Base-by-base conservation (phyloP, 2,329 filamentous ascomycete genomes). In the Phaeosphaeria sp. region DNA sequence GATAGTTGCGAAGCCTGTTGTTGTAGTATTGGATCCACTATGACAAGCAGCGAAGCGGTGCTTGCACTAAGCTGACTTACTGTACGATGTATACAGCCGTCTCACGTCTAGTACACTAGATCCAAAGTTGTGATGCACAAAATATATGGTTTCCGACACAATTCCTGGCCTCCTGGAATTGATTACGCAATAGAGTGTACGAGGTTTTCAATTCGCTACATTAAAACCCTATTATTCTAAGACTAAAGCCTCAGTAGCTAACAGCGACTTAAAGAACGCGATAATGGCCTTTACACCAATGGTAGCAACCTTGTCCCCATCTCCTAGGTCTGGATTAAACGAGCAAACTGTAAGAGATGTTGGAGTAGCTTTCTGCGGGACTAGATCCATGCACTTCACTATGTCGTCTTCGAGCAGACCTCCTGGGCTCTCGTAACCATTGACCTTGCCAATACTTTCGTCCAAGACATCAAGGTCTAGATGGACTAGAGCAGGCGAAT, bases 391-490 rank as follows among this genome's bases (percentile, higher is more conserved):
- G n/a, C 55, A 61, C 36, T 43, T 44, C 18, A 65, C 2, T 7
- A 62, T 10, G 36, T 62, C 60, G 1, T 62, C 58, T 18, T 65
- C 60, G 0, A 68, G 46, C 30, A 80, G 33, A 0, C 75, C 76
- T 1, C 75, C 76, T 1, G 71, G 66, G 0, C 72, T 75, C 22
- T 75, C 71, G 52, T 73, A 78, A 36, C 72, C 72, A 55, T 79
- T 78, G 3, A 71, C 76, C n/a, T 65, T 67, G 0, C 76, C 76
- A 13, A 77, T 59, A 0, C 68, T 72, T 2, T 66, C 56, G 46
- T 79, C 77, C 3, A 79, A 59, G 3, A 68, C 63, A 51, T 78
- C 77, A 5, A 78, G 63, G 46, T 79, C 77, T 1, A 79, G 51
- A 46, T 79, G 77, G 6, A 78, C 69, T 51, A 77, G 61, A 1